Conservation (phyloP, 768 basidiomycete genomes). For the Boletus coccyginus region DNA sequence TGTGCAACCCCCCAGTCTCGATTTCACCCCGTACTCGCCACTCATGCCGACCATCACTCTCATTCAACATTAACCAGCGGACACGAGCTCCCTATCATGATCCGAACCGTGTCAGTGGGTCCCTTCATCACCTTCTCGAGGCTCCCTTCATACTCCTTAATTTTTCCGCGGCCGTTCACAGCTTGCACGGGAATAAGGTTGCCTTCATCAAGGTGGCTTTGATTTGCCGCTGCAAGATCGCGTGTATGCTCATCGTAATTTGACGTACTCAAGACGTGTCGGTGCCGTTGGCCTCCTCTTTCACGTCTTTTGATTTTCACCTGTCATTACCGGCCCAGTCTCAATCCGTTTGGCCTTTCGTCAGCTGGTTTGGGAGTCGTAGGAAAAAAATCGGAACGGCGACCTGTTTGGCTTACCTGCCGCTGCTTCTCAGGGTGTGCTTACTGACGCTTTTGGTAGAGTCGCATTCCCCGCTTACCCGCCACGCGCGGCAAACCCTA, state of each 20-base stretch:
- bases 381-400: conserved; percentile 16
- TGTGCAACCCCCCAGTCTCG: not conserved
- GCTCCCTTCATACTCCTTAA: not conserved
- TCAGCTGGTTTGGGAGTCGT: not conserved
- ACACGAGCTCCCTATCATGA: conserved; percentile 7
- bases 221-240: conserved; percentile 20
- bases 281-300: conserved; percentile 18
- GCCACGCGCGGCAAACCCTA: conserved; percentile 1
- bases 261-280: conserved; percentile 28
- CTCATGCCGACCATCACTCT: not conserved
- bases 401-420: conserved; percentile 3
- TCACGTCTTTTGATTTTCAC: conserved; percentile 23
- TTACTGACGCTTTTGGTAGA: conserved; percentile 15
- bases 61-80: too few species aligned
- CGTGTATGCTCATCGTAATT: conserved; percentile 12
- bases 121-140: conserved; percentile 11
- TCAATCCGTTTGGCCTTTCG: conserved; percentile 3
- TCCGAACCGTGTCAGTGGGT: conserved; percentile 15
- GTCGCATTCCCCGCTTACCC: conserved; percentile 8
- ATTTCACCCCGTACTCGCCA: not conserved
- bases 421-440: conserved; percentile 10
- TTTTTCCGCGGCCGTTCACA: conserved; percentile 3
- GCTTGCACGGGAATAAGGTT: conserved; percentile 24
- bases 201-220: conserved; percentile 14
- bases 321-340: conserved; percentile 17